phyloP scores from a whole-genome alignment of 768 basidiomycete genomes.

The Phylloporus sp. region DNA sequence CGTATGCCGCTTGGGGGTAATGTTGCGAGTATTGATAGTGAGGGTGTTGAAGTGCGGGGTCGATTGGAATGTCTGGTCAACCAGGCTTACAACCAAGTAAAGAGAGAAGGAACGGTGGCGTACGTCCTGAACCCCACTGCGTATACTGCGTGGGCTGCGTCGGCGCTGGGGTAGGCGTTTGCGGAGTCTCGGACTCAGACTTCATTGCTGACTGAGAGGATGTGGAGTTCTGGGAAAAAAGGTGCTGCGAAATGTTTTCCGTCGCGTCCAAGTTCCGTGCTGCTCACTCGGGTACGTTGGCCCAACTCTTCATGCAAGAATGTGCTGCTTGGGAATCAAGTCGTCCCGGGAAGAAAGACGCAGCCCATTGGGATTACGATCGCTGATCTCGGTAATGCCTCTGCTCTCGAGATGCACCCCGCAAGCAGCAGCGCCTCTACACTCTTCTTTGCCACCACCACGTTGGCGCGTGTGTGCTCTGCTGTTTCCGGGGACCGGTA shows the following conservation, averaged over 20 bases:
- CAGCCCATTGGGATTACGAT: slow-evolving; percentile 25
- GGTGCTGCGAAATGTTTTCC: slow-evolving; percentile 16
- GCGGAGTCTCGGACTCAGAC: slow-evolving; percentile 35
- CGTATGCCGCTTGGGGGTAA: slow-evolving; percentile 34
- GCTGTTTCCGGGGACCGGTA: slow-evolving; percentile 32
- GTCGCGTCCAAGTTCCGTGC: slow-evolving; percentile 31
- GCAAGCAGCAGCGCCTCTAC: slow-evolving; percentile 18
- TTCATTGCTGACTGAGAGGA: too few relatives aligned
- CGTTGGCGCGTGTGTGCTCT: slow-evolving; percentile 26
- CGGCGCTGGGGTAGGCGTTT: slow-evolving; percentile 31
- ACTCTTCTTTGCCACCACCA: slow-evolving; percentile 26
- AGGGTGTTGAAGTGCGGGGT: slow-evolving; percentile 63
- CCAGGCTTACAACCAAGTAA: neutral
- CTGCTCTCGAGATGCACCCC: slow-evolving; percentile 14
- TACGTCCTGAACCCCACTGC: slow-evolving; percentile 39
- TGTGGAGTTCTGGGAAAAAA: too few relatives aligned
- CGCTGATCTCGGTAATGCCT: slow-evolving; percentile 22
- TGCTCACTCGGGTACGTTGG: slow-evolving; percentile 31
- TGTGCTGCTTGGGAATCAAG: slow-evolving; percentile 5
- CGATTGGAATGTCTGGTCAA: slow-evolving; percentile 54
- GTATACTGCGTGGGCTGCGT: slow-evolving; percentile 31
- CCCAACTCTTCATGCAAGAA: slow-evolving; percentile 23
- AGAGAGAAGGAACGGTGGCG: slow-evolving; percentile 12
- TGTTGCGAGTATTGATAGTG: slow-evolving; percentile 41
- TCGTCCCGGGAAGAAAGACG: slow-evolving; percentile 24